Evolutionary conservation across 2,329 filamentous ascomycete species (phyloP), one percentile per base, ranked within the genome.

Genomic region (Thermoascus crustaceus): DNA sequence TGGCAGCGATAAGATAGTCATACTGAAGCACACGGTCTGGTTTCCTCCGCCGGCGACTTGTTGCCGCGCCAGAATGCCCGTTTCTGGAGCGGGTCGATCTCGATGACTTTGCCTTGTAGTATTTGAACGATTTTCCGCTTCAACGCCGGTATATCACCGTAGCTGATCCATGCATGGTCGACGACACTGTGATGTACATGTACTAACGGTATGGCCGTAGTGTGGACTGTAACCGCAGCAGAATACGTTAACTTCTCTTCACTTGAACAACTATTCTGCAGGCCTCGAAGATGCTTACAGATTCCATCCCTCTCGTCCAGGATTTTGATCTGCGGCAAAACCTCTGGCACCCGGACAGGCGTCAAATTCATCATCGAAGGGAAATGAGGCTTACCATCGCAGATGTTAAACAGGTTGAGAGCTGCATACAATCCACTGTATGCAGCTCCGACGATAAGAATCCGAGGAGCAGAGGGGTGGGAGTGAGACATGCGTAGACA

Each of bases 281-380:
- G 41, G 27, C 45, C 16, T 5, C 9, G 5, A 25, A 17, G 24
- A 21, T 31, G 61, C 78, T 49, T 66, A 87, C 82, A 87, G 56
- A 78, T 87, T n/a, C 84, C 84, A 65, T 88, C 83, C n/a, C 81
- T 68, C 57, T 87, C 81, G 49, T 88, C 82, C 16, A 85, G 76
- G 14, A 88, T 71, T 14, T 80, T 86, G 33, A 88, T 78, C 23
- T 85, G 72, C 9, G 85, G 59, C 1, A 75, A 68, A 29, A 80
- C 65, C 16, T 64, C 67, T 29, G 66, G 63, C 13, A 41, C 37
- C 36, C 41, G 41, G 23, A 32, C 30, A 2, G 10, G 20, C 16
- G 25, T 9, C 5, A 11, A 4, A 4, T 34, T 37, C 8, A 30
- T 16, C 3, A 19, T 34, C 4, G 39, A 35, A 11, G 37, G 34